Percentiles rank a stretch among this genome's conserved stretches.
Evolutionary conservation across 805 yeast species (phyloP).

Genomic region (Grigorovia humatica): DNA sequence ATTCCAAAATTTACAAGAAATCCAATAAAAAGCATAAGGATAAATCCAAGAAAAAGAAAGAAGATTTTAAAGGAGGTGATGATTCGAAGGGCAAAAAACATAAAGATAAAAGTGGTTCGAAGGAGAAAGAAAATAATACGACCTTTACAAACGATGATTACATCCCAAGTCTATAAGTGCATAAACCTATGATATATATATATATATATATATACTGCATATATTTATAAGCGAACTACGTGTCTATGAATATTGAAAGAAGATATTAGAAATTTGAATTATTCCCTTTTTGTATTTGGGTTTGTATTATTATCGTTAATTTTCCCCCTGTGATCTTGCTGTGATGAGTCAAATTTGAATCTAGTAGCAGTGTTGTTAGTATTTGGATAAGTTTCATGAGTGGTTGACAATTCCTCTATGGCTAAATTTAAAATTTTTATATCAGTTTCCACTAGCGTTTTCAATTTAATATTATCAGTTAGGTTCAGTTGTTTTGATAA

Average conservation of each 20-base stretch:
- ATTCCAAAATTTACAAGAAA: background rate
- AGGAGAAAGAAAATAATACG: background rate
- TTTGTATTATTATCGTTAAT: no score
- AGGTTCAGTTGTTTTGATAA: background rate
- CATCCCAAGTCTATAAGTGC: background rate
- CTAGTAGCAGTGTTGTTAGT: background rate
- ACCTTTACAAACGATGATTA: background rate
- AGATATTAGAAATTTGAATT: no score
- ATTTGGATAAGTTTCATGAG: background rate
- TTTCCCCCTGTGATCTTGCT: no score
- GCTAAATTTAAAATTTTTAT: constrained; percentile 16
- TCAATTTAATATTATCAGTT: constrained; percentile 4
- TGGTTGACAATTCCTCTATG: constrained; percentile 8
- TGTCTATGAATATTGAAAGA: no score
- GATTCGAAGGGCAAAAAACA: background rate
- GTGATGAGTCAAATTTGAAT: no score
- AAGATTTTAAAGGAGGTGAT: background rate
- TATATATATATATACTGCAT: no score
- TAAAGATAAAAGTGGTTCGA: background rate
- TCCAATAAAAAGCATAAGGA: background rate
- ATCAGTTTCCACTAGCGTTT: constrained; percentile 12
- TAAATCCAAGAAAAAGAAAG: background rate
- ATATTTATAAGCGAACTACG: no score
- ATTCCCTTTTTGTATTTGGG: no score
- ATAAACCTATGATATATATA: background rate